Conservation (phyloP, 1,139 yeast species). For the Taphrina betulina region DNA sequence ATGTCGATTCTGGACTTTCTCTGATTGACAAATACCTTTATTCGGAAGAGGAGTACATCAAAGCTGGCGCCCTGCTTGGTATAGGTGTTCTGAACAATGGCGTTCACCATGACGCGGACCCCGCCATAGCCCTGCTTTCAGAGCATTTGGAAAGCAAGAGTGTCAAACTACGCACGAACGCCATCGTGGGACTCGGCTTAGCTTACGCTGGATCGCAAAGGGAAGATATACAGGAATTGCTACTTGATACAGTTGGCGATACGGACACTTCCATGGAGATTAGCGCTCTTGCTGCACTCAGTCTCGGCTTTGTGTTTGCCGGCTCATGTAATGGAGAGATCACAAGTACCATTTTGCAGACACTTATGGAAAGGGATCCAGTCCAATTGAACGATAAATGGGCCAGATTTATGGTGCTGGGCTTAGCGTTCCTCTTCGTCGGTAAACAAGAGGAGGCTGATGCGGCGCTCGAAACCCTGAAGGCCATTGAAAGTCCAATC, state of each 20-base stretch:
- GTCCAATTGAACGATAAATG: constrained; percentile 78
- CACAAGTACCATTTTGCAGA: constrained; percentile 84
- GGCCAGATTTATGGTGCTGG: constrained; percentile 86
- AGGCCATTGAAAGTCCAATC: constrained; percentile 94
- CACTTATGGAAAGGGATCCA: constrained; percentile 80
- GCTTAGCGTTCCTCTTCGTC: constrained; percentile 86
- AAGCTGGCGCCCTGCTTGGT: constrained; percentile 96
- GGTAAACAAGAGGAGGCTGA: constrained; percentile 90
- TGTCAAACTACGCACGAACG: constrained; percentile 66
- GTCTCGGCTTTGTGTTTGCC: constrained; percentile 90
- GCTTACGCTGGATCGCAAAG: constrained; percentile 94
- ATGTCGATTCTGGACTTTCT: constrained; percentile 83
- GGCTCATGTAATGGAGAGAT: constrained; percentile 96
- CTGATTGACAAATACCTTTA: constrained; percentile 84
- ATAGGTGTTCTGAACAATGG: constrained; percentile 93
- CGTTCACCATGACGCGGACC: constrained; percentile 93
- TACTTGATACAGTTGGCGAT: constrained; percentile 87
- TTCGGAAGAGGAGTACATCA: constrained; percentile 79
- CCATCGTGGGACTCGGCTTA: constrained; percentile 87
- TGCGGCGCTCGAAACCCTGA: constrained; percentile 89
- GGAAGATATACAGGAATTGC: constrained; percentile 72
- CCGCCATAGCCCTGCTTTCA: constrained; percentile 73
- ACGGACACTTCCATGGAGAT: constrained; percentile 71
- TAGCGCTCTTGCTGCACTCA: constrained; percentile 81
- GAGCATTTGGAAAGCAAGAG: constrained; percentile 66